Evolutionary conservation across 495 filamentous ascomycete genomes (phyloP), one percentile per base, ranked within the genome.

Genomic region (Penicillium psychrofluorescens): DNA sequence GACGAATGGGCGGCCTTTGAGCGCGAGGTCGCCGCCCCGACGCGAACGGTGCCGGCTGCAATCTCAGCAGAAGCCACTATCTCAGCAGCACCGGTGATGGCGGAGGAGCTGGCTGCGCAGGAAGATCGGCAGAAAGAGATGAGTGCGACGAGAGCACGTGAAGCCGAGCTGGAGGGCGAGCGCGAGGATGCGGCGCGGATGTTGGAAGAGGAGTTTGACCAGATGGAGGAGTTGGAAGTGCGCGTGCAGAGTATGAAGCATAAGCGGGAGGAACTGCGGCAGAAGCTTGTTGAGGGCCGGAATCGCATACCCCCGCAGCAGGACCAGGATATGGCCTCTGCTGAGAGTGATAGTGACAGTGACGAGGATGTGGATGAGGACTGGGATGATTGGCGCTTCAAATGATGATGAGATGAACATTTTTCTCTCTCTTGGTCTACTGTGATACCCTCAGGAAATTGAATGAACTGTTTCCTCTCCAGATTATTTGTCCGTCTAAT

Each of bases 1-100:
- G 81, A 84, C 40, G 86, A 90, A 62, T 94, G 90, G 87, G 88
- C 86, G 0, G 86, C 87, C 35, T 95, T 95, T 57, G 86, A 95
- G 63, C 85, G 88, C 11, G 90, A 95, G 16, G 78, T 95, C 10
- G 79, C 79, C 6, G 77, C 75, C 14, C 76, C 76, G 33, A 65
- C 72, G 11, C 61, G 64, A 35, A 47, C 58, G 12, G 56, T 49
- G 22, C 64, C 66, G 6, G 55, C 66, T 35, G 67, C 61, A 6
- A 8, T 66, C 38, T 29, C 59, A 9, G 59, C 56, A 2, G 50
- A 56, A 11, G 67, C 69, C 7, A 84, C 80, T 0, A 92, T 95
- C 44, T 82, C 80, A 1, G 86, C 86, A 7, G 68, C 74, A 1
- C 74, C 72, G 0, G 67, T 95, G 50, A 77, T 83, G 9, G 78